Base-by-base conservation (phyloP, 345 rosid genomes). In the Barbarea vulgaris region DNA sequence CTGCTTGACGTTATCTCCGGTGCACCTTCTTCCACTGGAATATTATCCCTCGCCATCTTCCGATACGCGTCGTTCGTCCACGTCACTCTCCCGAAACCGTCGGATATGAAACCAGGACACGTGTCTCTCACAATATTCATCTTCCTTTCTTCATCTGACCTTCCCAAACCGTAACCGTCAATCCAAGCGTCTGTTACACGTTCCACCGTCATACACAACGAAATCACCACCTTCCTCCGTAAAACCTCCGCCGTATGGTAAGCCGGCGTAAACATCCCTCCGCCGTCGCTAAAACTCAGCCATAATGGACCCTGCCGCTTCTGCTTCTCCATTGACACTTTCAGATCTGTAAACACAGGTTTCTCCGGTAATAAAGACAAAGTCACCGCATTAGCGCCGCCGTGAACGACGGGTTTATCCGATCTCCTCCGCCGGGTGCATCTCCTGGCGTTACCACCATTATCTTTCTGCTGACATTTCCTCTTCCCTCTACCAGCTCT, bases 71-170 rank as follows among this genome's bases (percentile, higher is more conserved):
- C 88, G 41, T 91, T 93, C 0, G 84, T 84, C 98, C 97, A 91
- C 72, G 84, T 84, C 15, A 93, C 98, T 64, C 87, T 81, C 5
- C 89, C 93, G 5, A 64, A 41, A 17, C 78, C 81, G 61, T 93
- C 97, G 9, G 97, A 91, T 78, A 85, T 77, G n/a, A 93, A 76
- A 19, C 97, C 96, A 0, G 98, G 98, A 71, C 96, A 93, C 82
- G 89, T 77, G 84, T 91, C 98, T 14, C 64, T 81, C 82, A 18
- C 83, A 7, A 93, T 86, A 44, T 78, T 85, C 57, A 70, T 47
- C 76, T 70, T 86, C 75, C 64, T 87, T 80, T 89, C 90, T 15
- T 70, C 84, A 47, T 93, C 91, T 6, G 88, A 84, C 46, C 74
- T 27, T 37, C 98, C 96, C 1, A 90, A 9, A 14, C 76, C 93